Conservation (phyloP, 768 basidiomycete genomes). For the Auricularia cornea region DNA sequence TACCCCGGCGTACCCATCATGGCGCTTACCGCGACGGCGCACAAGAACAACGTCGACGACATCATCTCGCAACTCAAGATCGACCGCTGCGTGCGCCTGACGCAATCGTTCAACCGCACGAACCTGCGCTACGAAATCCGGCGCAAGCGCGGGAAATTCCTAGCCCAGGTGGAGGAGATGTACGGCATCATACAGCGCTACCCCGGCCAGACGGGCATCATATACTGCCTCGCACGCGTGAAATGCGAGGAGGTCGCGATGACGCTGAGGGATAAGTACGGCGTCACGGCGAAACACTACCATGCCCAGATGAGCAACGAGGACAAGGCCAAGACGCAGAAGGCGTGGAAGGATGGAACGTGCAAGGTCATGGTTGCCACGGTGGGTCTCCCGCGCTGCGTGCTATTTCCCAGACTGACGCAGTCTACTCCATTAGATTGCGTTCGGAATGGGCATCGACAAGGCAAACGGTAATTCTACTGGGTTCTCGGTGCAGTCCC, state of each 20-base stretch:
- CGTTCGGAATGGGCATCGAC: constrained; percentile 97
- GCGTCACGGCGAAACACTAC: constrained; percentile 65
- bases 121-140: constrained; percentile 74
- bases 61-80: constrained; percentile 67
- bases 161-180: constrained; percentile 46
- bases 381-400: constrained; percentile 33
- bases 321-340: constrained; percentile 56
- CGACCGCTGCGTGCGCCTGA: constrained; percentile 46
- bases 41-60: constrained; percentile 65
- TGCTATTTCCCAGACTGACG: background rate
- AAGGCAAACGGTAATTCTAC: constrained; percentile 43
- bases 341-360: constrained; percentile 64
- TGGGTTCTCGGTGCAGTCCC: background rate
- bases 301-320: constrained; percentile 67
- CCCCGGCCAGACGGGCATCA: constrained; percentile 59
- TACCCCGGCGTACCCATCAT: constrained; percentile 85
- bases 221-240: constrained; percentile 68
- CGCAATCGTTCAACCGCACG: constrained; percentile 87
- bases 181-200: constrained; percentile 58
- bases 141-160: constrained; percentile 36
- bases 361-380: constrained; percentile 89
- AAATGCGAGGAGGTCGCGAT: constrained; percentile 77
- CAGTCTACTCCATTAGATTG: constrained; percentile 45
- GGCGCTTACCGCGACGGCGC: constrained; percentile 95
- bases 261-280: constrained; percentile 47